phyloP scores from a whole-genome alignment of 768 basidiomycete species.

The Suillus sp. region DNA sequence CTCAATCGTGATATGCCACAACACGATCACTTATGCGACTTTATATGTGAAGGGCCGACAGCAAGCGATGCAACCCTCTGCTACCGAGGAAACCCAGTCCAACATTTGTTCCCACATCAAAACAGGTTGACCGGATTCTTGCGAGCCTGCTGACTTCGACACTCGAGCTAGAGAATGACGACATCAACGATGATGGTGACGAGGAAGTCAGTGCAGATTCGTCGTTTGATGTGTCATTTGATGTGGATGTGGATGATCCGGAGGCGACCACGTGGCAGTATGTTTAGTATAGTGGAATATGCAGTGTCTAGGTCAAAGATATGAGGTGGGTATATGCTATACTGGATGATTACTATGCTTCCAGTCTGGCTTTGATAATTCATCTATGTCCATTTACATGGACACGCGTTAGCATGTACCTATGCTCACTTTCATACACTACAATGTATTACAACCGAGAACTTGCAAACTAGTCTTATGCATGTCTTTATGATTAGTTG shows the following conservation, averaged over 20 bases:
- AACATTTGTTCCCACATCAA: background rate
- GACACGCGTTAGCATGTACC: too few relatives aligned
- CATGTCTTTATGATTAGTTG: too few relatives aligned
- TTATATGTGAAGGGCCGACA: conserved; percentile 22
- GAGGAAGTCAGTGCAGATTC: conserved; percentile 25
- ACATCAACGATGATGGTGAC: background rate
- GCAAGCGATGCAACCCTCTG: conserved; percentile 24
- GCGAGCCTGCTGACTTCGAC: background rate
- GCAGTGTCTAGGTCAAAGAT: too few relatives aligned
- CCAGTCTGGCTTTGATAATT: background rate
- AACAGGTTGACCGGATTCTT: conserved; percentile 2
- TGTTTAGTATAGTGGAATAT: too few relatives aligned
- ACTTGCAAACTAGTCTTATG: too few relatives aligned
- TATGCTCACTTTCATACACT: too few relatives aligned
- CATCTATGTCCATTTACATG: background rate
- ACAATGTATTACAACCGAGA: too few relatives aligned
- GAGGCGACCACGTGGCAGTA: conserved; percentile 35
- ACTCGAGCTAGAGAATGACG: background rate
- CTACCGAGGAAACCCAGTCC: conserved; percentile 13
- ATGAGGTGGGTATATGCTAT: too few relatives aligned
- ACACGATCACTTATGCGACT: background rate
- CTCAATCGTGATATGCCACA: conserved; percentile 22
- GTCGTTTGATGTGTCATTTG: conserved; percentile 35
- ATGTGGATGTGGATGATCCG: conserved; percentile 29
- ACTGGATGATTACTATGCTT: background rate